Evolutionary conservation across 176 grass and related monocot species (phyloP), one percentile per base, ranked within the genome.

Genomic region (Musa acuminata): DNA sequence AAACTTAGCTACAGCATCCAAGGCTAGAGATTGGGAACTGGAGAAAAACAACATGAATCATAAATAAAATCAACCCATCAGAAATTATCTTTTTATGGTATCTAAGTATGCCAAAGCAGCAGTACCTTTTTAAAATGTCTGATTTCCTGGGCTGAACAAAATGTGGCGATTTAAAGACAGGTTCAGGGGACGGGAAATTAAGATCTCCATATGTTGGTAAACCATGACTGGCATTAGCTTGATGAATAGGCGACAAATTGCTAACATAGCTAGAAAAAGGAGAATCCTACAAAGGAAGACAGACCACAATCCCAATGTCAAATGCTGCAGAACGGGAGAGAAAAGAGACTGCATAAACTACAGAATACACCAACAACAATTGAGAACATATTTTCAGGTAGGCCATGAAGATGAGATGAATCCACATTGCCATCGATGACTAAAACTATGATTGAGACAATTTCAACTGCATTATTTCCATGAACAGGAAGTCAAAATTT

Each of bases 161-260:
- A 59, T 80, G 78, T 53, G 78, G 78, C 64, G 78, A 72, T n/a
- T 35, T 73, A 64, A 80, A 80, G 10, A 80, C 69, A 53, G 78
- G 78, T 80, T 73, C 69, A 52, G 78, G 78, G 20, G 78, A 80
- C 13, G 78, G 78, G n/a, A 80, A 73, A 64, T n/a, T 80, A 24
- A 80, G 59, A 26, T 80, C 69, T 51, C 48, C 69, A 53, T 64
- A 80, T 26, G 23, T 12, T 17, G 17, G 43, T 20, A 65, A 63
- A 13, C 29, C 78, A 72, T 55, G 53, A 17, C 54, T 49, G 27
- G 8, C 19, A 71, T 64, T 62, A 21, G 60, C 35, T 11, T 24
- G 29, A 12, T 60, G 78, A 53, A 80, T 64, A n/a, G 78, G 78
- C 8, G 78, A 80, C 57, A 80, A 80, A 72, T 14, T 80, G 57